Percentiles rank a stretch among this genome's conserved stretches.
Conservation (phyloP, 2,329 filamentous ascomycete genomes). For the Fusarium sp. region DNA sequence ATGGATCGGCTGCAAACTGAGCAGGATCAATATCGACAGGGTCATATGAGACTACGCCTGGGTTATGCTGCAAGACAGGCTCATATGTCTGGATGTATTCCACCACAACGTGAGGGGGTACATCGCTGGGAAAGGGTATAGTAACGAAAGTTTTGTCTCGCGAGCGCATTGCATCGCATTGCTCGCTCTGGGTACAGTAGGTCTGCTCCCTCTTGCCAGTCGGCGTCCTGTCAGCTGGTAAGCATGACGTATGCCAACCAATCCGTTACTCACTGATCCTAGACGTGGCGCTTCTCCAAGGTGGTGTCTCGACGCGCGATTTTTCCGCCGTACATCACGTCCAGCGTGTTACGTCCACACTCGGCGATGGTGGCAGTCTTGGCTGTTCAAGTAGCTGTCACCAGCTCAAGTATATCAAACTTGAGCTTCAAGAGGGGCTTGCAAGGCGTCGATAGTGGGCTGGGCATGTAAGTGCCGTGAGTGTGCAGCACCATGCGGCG, state of each 20-base stretch:
- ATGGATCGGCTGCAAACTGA: slow-evolving; percentile 49
- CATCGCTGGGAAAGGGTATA: slow-evolving; percentile 53
- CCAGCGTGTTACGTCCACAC: background rate
- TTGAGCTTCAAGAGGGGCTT: background rate
- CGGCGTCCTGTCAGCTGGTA: background rate
- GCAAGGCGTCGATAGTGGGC: background rate
- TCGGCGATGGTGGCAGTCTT: background rate
- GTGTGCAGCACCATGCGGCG: background rate
- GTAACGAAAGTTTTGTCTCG: slow-evolving; percentile 51
- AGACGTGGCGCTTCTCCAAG: background rate
- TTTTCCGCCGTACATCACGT: background rate
- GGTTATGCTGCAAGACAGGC: slow-evolving; percentile 56
- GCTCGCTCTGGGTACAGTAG: slow-evolving; percentile 14
- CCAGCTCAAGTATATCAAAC: background rate
- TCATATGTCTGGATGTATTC: slow-evolving; percentile 54
- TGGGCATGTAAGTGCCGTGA: background rate
- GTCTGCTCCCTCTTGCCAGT: background rate
- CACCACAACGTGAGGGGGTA: slow-evolving; percentile 52
- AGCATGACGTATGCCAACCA: slow-evolving; percentile 1
- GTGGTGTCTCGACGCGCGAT: background rate
- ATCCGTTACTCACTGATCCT: slow-evolving; percentile 2
- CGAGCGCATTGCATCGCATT: slow-evolving; percentile 42
- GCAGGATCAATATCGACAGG: slow-evolving; percentile 47
- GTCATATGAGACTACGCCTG: slow-evolving; percentile 50
- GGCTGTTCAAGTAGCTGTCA: background rate